phyloP scores from a whole-genome alignment of 192 early-diverging fungal species.

The Umbelopsis sp. region DNA sequence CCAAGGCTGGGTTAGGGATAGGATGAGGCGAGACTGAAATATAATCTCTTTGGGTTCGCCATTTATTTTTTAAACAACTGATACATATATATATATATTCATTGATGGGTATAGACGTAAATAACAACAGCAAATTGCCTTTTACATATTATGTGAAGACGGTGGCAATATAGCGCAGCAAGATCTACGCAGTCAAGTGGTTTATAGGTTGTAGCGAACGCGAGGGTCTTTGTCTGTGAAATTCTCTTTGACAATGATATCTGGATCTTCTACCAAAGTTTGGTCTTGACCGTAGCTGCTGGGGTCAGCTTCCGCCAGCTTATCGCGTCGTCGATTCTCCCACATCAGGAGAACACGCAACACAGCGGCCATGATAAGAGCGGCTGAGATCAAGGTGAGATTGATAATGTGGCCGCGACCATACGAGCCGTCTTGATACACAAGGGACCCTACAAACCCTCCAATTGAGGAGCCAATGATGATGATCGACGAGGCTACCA shows the following conservation, averaged over 20 bases:
- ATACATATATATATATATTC: too few relatives aligned
- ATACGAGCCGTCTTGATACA: constrained; percentile 21
- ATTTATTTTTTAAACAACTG: too few relatives aligned
- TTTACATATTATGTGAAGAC: too few relatives aligned
- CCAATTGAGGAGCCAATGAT: constrained; percentile 29
- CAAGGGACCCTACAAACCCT: constrained; percentile 22
- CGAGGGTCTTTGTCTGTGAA: constrained; percentile 20
- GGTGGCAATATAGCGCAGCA: neutral
- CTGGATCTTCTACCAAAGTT: neutral
- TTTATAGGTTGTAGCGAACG: constrained; percentile 13
- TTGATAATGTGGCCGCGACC: constrained; percentile 11
- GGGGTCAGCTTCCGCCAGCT: neutral
- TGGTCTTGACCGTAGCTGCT: neutral
- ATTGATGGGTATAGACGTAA: too few relatives aligned
- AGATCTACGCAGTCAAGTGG: too few relatives aligned
- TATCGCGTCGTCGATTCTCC: constrained; percentile 22
- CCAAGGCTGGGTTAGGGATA: too few relatives aligned
- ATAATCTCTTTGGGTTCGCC: too few relatives aligned
- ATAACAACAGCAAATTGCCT: too few relatives aligned
- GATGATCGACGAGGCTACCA: constrained; percentile 29
- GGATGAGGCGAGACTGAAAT: too few relatives aligned
- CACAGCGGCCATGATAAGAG: neutral
- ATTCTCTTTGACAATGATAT: constrained; percentile 12
- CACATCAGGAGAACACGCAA: constrained; percentile 12
- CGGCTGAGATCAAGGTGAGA: constrained; percentile 5